Conservation (phyloP, 164 flowering plant species). For the Tetrastigma voinierianum region DNA sequence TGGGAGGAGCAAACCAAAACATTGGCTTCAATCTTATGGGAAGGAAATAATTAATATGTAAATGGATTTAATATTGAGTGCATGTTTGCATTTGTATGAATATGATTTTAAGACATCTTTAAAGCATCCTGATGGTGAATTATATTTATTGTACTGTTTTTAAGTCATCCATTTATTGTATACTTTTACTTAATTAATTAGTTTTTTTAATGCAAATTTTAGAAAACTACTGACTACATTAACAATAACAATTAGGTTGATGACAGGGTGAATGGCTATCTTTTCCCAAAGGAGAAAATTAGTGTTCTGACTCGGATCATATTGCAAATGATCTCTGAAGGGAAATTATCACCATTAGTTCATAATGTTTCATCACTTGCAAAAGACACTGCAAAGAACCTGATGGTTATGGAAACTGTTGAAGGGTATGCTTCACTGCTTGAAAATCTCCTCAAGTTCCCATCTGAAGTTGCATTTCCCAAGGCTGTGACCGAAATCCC, state of each 20-base stretch:
- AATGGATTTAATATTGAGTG: not conserved
- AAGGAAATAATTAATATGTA: not conserved
- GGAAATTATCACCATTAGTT: conserved; percentile 67
- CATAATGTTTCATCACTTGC: conserved; percentile 60
- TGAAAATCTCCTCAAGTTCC: conserved; percentile 62
- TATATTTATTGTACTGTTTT: not conserved
- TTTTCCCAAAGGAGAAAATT: conserved; percentile 76
- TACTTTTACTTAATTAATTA: not conserved
- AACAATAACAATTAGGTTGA: conserved; percentile 58
- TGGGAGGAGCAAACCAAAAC: too few relatives aligned
- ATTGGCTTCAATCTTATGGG: not conserved
- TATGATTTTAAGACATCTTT: not conserved
- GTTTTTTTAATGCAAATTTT: too few relatives aligned
- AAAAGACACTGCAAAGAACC: conserved; percentile 61
- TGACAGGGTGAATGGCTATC: conserved; percentile 86
- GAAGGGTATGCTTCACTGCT: conserved; percentile 83
- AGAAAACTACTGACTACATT: conserved; percentile 30
- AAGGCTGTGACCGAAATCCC: conserved; percentile 50
- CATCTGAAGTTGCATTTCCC: conserved; percentile 81
- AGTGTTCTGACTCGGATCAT: conserved; percentile 48
- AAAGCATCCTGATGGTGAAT: not conserved
- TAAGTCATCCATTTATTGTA: not conserved
- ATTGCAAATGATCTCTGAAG: conserved; percentile 52
- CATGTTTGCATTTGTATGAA: not conserved
- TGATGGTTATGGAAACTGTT: conserved; percentile 69